Evolutionary conservation across 495 filamentous ascomycete species (phyloP).

Genomic region (Hyaloscypha variabilis): DNA sequence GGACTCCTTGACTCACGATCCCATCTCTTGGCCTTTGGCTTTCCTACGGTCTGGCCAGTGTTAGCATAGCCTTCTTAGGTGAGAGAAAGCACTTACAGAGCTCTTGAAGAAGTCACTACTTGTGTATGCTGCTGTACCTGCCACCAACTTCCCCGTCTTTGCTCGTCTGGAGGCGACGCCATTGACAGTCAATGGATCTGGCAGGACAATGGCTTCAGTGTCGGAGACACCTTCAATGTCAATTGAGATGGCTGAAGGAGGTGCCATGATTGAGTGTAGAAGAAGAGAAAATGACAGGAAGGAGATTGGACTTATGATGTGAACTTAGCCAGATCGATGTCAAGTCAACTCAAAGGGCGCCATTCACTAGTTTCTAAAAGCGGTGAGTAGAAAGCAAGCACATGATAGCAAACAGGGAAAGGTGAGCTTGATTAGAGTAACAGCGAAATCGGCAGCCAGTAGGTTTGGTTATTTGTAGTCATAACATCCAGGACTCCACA

Average conservation of each 20-base stretch:
- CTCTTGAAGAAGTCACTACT: constrained; percentile 87
- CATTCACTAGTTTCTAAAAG: not conserved
- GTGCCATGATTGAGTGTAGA: constrained; percentile 28
- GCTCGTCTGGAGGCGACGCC: constrained; percentile 69
- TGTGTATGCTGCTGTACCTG: constrained; percentile 74
- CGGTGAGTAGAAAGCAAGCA: constrained; percentile 5
- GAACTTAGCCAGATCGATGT: not conserved
- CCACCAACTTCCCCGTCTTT: constrained; percentile 67
- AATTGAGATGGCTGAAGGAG: constrained; percentile 25
- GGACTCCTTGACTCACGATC: constrained; percentile 63
- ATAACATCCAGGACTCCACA: constrained; percentile 18
- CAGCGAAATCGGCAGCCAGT: constrained; percentile 12
- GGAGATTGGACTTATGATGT: constrained; percentile 3
- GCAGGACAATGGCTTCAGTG: constrained; percentile 32
- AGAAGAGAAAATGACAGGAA: constrained; percentile 1
- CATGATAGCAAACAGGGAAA: constrained; percentile 10
- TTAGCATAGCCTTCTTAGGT: not conserved
- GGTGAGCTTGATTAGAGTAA: not conserved
- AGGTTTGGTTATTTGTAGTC: constrained; percentile 15
- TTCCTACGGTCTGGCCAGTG: constrained; percentile 48
- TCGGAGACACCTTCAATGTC: constrained; percentile 27
- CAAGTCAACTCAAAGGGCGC: constrained; percentile 6
- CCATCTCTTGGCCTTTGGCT: constrained; percentile 81
- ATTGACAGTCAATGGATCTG: constrained; percentile 69
- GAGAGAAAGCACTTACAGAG: constrained; percentile 44